Evolutionary conservation across 306 rosid species (phyloP), one percentile per base, ranked within the genome.

Genomic region (Luffa acutangula): DNA sequence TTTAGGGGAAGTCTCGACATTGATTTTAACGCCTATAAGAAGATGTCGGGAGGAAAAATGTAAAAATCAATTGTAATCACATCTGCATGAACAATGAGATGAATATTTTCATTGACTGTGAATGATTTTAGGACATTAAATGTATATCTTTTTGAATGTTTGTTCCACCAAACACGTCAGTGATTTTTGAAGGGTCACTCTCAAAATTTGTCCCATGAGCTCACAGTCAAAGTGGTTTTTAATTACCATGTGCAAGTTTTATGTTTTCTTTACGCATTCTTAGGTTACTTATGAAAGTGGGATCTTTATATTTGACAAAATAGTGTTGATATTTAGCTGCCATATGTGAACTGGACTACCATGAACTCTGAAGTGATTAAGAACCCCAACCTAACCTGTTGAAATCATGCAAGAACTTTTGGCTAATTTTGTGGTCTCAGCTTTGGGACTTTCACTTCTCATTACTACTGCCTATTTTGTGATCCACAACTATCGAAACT

Each of bases 251-350:
- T 46, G 34, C 10, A n/a, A 69, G 53, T 45, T 43, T 58, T 58
- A 48, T 8, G 46, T 80, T 75, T 80, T 62, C 13, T 79, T 83
- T 78, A 57, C 75, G 83, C 83, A 66, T 82, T 78, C 80, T 63
- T 46, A 77, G 13, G 56, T 58, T 58, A 20, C 20, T 56, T 80
- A 3, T 56, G 41, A 17, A 77, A 45, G 14, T 60, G 17, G 14
- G 54, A 41, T 77, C 69, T 60, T 21, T 39, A 12, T 31, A 12
- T 31, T 58, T 12, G 80, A 77, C 53, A 37, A 59, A 48, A 31
- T 73, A 49, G 20, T 72, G 58, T 12, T 58, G 59, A 33, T 10
- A 48, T 21, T 73, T 73, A 48, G 77, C 59, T 72, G 42, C 25
- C 42, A 25, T 25, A 5, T 12, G 41, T 74, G 78, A 51, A 73